Base-by-base conservation (phyloP, 345 rosid species). In the Eucalyptus tenuipes region DNA sequence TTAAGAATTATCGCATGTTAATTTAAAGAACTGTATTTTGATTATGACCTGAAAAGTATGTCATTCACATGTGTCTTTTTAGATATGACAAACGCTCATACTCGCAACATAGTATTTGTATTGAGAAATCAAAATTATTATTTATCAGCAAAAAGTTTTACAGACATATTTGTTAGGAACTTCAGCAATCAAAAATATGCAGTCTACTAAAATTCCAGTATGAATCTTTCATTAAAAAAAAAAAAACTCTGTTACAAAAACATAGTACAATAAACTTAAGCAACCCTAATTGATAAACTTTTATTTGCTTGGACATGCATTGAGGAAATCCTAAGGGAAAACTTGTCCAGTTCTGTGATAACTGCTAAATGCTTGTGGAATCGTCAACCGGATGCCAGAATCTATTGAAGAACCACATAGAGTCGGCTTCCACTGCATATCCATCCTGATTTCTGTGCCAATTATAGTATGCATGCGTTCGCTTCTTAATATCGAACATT, bases 391-490 rank as follows among this genome's bases (percentile, higher is more conserved):
- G 95, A 86, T 93, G 90, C 98, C 99, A 97, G 75, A 89, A 89
- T 90, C 99, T 93, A 89, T 97, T 97, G 89, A 29, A 81, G 88
- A 97, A 95, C 99, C 99, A 97, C 96, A 95, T 91, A 8, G 87
- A 84, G 87, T 97, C 99, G 49, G 96, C 99, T 89, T 96, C 94
- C 61, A 93, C 95, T 2, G 98, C 95, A 29, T 88, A 93, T 10
- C 98, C 98, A 91, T 96, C 99, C 18, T 96, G 96, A 89, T 97
- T 97, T 37, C 98, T 91, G 86, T 97, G 98, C 99, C 99, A 97
- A 88, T 92, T 93, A 84, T 92, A 95, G 86, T 89, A 89, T 7
- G 99, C 99, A 14, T 96, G 99, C 5, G 99, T 96, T 89, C 94
- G 86, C 93, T 97, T 97, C 94, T 94, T 94, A 80, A 97, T 95